Evolutionary conservation across 2,329 filamentous ascomycete species (phyloP), one percentile per base, ranked within the genome.

Genomic region (Parascedosporium putredinis): DNA sequence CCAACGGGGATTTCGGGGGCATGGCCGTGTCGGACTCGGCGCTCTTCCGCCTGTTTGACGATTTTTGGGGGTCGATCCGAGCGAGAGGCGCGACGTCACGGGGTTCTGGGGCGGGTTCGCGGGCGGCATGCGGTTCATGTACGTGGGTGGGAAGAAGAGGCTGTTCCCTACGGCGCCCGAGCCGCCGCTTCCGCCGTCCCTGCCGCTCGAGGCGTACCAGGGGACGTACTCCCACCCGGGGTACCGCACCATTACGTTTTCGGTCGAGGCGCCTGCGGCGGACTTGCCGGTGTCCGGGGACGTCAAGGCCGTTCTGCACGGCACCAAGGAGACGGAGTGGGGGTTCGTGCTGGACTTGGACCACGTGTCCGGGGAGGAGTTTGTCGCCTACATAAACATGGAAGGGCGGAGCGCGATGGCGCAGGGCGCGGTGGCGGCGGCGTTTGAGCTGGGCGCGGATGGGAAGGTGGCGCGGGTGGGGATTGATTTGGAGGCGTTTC

Each of bases 171-270:
- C 47, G 2, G 34, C 44, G 3, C 55, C 54, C 2, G 24, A 50
- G n/a, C 53, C 52, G 31, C 65, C 66, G 5, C 60, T 68, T 5
- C 55, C 63, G 5, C 66, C 65, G 5, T 56, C 62, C 5, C 58
- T 66, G 16, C 68, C 68, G 58, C 64, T 69, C 61, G 62, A 67
- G 52, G 65, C 67, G 45, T 67, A 68, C 36, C 60, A 65, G 12
- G 66, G 66, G 51, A 62, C 67, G 49, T 68, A 67, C 57, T 62
- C 64, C 51, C 64, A 68, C 56, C 34, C 47, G 0, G 55, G 54
- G 5, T 55, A 53, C 31, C 51, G 51, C 1, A 50, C 18, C 2
- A 10, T 57, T 23, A 38, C 20, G 6, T 40, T 57, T 2, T n/a
- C 31, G 3, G 25, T 54, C 3, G 22, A 46, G 2, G 51, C 49